A percentile compares a stretch with the other conserved stretches of the same genome.
These are phyloP conservation scores for Bacidia rubella DNA, from an alignment of 495 filamentous ascomycete species.

Conservation along the genomic window DNA sequence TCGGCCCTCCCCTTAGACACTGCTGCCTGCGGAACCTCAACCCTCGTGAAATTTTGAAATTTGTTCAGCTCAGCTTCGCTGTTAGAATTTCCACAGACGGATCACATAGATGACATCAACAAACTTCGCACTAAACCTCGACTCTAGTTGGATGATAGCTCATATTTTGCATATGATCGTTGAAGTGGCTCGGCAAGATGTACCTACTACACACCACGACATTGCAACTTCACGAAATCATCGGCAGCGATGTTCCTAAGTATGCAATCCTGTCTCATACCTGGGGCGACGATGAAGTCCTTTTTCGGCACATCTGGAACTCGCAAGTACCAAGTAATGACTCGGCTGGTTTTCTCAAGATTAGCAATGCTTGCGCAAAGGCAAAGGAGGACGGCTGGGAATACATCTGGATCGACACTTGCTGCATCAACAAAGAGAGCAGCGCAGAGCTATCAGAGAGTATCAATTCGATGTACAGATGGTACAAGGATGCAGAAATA, in stretches of 20 bases:
- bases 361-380: constrained; percentile 6
- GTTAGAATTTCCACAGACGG: no score
- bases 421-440: constrained; percentile 25
- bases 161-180: no score
- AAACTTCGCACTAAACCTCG: no score
- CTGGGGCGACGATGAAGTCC: constrained; percentile 24
- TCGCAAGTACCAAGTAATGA: not conserved
- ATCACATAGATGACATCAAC: no score
- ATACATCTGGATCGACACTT: constrained; percentile 31
- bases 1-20: no score
- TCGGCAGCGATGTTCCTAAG: constrained; percentile 11
- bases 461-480: constrained; percentile 32
- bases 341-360: not conserved
- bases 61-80: no score
- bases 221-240: constrained; percentile 25
- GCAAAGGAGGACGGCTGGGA: constrained; percentile 14
- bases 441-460: constrained; percentile 27
- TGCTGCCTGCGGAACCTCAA: no score
- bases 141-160: no score
- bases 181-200: no score
- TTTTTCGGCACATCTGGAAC: constrained; percentile 23
- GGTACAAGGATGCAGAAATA: constrained; percentile 9
- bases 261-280: constrained; percentile 28
- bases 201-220: constrained; percentile 31
- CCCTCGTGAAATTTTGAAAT: no score